These are phyloP conservation scores for Aethionema arabicum DNA, from an alignment of 345 rosid species.

Conservation along the genomic window DNA sequence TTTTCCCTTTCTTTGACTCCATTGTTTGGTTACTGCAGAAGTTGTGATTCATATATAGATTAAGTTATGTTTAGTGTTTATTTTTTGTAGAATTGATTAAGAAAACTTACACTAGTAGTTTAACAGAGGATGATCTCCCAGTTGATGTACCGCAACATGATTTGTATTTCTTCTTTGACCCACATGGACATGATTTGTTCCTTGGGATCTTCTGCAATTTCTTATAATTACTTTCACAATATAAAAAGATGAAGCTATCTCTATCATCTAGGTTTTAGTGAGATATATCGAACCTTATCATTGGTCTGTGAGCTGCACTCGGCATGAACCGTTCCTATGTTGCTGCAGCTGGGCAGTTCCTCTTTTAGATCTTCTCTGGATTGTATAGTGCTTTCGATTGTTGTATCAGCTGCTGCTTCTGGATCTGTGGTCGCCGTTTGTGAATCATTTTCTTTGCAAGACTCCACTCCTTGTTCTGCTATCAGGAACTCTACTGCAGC, in stretches of 20 bases:
- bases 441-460: constrained; percentile 36
- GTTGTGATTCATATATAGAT: background rate
- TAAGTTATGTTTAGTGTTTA: constrained; percentile 20
- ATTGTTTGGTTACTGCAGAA: constrained; percentile 42
- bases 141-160: constrained; percentile 80
- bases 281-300: constrained; percentile 53
- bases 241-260: background rate
- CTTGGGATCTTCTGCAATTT: constrained; percentile 58
- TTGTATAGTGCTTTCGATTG: constrained; percentile 37
- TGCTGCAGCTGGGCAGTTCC: constrained; percentile 38
- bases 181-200: constrained; percentile 76
- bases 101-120: constrained; percentile 50
- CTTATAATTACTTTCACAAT: background rate
- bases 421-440: constrained; percentile 26
- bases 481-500: constrained; percentile 78
- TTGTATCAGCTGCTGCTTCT: constrained; percentile 1
- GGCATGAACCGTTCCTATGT: constrained; percentile 34
- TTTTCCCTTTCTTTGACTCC: constrained; percentile 61
- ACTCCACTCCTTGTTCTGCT: constrained; percentile 59
- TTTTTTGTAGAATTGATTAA: constrained; percentile 10
- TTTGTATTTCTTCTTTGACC: constrained; percentile 90
- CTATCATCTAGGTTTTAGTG: constrained; percentile 19
- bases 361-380: constrained; percentile 40
- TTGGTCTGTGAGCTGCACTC: constrained; percentile 40
- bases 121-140: constrained; percentile 53